These are phyloP conservation scores for Cladophialophora psammophila DNA, from an alignment of 2,329 filamentous ascomycete genomes.

Conservation along the genomic window DNA sequence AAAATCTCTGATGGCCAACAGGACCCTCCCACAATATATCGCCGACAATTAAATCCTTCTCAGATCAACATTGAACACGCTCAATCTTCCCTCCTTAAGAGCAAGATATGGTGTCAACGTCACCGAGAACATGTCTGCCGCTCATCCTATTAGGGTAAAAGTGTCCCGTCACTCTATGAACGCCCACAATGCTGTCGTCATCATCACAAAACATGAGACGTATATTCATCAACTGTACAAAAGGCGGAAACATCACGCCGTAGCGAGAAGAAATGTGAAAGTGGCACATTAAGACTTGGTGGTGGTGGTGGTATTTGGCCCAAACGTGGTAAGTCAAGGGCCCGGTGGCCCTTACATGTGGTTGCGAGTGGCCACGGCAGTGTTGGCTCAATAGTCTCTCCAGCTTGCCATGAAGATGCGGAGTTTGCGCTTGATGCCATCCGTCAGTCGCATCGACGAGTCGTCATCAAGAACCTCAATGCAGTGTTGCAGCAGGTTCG, in stretches of 20 bases:
- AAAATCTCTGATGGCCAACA: not conserved
- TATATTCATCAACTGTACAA: constrained; percentile 30
- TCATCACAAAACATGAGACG: constrained; percentile 27
- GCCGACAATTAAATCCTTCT: constrained; percentile 1
- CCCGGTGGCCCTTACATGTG: not conserved
- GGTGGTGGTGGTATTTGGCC: not conserved
- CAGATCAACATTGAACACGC: constrained; percentile 1
- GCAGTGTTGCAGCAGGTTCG: constrained; percentile 59
- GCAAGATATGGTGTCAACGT: constrained; percentile 4
- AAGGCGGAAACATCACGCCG: constrained; percentile 33
- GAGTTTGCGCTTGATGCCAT: constrained; percentile 63
- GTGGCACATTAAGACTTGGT: not conserved
- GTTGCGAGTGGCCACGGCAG: not conserved
- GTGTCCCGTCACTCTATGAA: constrained; percentile 13
- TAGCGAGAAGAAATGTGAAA: constrained; percentile 11
- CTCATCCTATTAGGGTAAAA: constrained; percentile 2
- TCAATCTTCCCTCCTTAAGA: not conserved
- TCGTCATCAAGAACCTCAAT: constrained; percentile 63
- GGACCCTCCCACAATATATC: constrained; percentile 7
- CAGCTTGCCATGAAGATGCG: constrained; percentile 49
- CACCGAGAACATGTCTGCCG: not conserved
- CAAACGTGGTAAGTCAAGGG: not conserved
- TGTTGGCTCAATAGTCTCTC: constrained; percentile 37
- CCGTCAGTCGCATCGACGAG: constrained; percentile 59
- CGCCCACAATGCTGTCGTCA: constrained; percentile 23